Conservation (phyloP, 768 basidiomycete species). For the Leucosporidium scottii region DNA sequence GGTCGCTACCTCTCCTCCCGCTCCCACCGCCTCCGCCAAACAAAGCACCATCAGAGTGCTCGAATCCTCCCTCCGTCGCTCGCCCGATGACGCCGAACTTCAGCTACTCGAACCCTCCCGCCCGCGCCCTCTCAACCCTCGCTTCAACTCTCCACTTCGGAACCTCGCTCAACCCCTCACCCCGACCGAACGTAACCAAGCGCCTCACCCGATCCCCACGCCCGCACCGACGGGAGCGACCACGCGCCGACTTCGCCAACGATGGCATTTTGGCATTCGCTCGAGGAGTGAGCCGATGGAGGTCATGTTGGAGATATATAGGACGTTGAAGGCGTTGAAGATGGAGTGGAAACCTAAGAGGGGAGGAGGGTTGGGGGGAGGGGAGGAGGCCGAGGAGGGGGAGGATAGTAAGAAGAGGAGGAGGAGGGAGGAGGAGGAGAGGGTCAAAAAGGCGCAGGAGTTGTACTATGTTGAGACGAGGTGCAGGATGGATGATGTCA, state of each 20-base stretch:
- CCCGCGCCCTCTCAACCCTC: slow-evolving; percentile 11
- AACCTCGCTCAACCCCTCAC: slow-evolving; percentile 31
- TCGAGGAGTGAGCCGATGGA: slow-evolving; percentile 82
- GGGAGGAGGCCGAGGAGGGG: slow-evolving; percentile 38
- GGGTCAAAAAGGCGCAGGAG: slow-evolving; percentile 45
- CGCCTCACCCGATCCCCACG: slow-evolving; percentile 21
- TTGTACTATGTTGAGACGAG: slow-evolving; percentile 93
- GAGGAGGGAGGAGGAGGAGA: slow-evolving; percentile 39
- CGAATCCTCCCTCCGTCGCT: slow-evolving; percentile 23
- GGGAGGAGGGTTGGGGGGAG: slow-evolving; percentile 46
- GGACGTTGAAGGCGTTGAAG: slow-evolving; percentile 75
- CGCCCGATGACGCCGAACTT: slow-evolving; percentile 13
- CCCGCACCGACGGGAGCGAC: slow-evolving; percentile 46
- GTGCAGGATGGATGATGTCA: slow-evolving; percentile 79
- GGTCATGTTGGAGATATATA: slow-evolving; percentile 97
- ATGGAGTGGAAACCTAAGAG: slow-evolving; percentile 98
- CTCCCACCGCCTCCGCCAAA: slow-evolving; percentile 46
- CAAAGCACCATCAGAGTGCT: slow-evolving; percentile 43
- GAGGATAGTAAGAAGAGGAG: slow-evolving; percentile 39
- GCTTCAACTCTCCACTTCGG: slow-evolving; percentile 29
- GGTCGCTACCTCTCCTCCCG: background rate
- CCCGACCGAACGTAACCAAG: slow-evolving; percentile 14
- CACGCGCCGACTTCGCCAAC: slow-evolving; percentile 66
- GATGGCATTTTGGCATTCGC: slow-evolving; percentile 98
- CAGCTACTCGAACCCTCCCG: slow-evolving; percentile 6